Evolutionary conservation across 768 basidiomycete species (phyloP).

Genomic region (Termitomyces sp.): DNA sequence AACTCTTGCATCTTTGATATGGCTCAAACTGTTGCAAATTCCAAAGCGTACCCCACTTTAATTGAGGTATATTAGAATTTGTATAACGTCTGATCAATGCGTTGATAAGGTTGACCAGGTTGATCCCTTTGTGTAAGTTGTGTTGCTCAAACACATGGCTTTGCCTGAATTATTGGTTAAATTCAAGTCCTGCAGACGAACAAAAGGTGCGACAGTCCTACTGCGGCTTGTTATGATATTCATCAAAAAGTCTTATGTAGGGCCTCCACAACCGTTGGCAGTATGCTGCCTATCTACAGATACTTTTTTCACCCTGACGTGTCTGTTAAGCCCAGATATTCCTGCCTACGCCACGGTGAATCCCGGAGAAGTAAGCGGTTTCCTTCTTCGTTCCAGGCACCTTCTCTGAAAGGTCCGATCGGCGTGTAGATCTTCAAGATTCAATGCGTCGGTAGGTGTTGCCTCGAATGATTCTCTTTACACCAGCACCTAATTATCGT

Average conservation of each 20-base stretch:
- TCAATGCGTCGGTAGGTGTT: constrained; percentile 54
- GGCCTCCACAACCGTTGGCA: constrained; percentile 72
- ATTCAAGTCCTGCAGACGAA: constrained; percentile 36
- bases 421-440: constrained; percentile 55
- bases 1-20: background rate
- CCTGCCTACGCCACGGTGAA: constrained; percentile 58
- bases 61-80: constrained; percentile 36
- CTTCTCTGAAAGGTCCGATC: background rate
- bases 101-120: constrained; percentile 31
- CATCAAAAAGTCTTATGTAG: constrained; percentile 21
- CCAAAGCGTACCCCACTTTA: constrained; percentile 51
- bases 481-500: background rate
- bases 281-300: constrained; percentile 31
- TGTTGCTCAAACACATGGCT: background rate
- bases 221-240: background rate
- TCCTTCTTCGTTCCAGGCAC: background rate
- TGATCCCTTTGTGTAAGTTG: constrained; percentile 61
- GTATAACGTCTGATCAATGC: background rate
- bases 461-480: background rate
- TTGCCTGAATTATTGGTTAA: background rate
- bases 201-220: constrained; percentile 38
- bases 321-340: constrained; percentile 48
- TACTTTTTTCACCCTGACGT: background rate
- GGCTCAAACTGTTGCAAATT: constrained; percentile 45
- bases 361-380: constrained; percentile 42